Percentiles rank a stretch among this genome's conserved stretches.
Evolutionary conservation across 148 eudicot genomes (phyloP).

Genomic region (Mesembryanthemum crystallinum): DNA sequence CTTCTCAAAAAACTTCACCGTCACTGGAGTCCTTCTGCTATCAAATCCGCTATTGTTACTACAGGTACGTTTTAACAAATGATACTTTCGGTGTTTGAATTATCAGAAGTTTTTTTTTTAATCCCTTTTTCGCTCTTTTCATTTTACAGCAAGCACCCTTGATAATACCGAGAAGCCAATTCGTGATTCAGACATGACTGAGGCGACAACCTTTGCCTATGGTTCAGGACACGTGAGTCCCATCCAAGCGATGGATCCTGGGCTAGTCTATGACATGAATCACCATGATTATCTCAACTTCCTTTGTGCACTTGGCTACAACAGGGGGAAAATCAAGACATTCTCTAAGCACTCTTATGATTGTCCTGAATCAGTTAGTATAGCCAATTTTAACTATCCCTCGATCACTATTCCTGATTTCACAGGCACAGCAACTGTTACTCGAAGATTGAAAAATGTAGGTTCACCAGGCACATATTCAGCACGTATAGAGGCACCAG

Average conservation of each 20-base stretch:
- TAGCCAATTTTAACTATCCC: constrained; percentile 40
- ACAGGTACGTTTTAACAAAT: constrained; percentile 37
- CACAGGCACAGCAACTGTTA: constrained; percentile 19
- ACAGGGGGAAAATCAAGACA: constrained; percentile 1
- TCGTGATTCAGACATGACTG: background rate
- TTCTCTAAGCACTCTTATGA: constrained; percentile 13
- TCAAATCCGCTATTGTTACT: constrained; percentile 73
- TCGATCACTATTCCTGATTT: constrained; percentile 37
- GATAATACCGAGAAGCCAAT: constrained; percentile 22
- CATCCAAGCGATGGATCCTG: constrained; percentile 30
- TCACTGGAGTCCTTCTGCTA: constrained; percentile 62
- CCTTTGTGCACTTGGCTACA: constrained; percentile 24
- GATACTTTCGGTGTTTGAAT: background rate
- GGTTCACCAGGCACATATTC: constrained; percentile 38
- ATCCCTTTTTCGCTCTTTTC: background rate
- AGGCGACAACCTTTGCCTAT: constrained; percentile 26
- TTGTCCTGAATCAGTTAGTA: background rate
- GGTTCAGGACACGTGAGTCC: constrained; percentile 33
- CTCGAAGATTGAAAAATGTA: constrained; percentile 52
- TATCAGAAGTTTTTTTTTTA: background rate
- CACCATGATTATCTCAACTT: constrained; percentile 23
- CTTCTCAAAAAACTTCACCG: constrained; percentile 57
- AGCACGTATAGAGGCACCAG: constrained; percentile 30
- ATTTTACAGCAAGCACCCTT: constrained; percentile 5
- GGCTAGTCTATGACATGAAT: constrained; percentile 29